Evolutionary conservation across 2,329 filamentous ascomycete genomes (phyloP).

Genomic region (Paramyrothecium roridum): DNA sequence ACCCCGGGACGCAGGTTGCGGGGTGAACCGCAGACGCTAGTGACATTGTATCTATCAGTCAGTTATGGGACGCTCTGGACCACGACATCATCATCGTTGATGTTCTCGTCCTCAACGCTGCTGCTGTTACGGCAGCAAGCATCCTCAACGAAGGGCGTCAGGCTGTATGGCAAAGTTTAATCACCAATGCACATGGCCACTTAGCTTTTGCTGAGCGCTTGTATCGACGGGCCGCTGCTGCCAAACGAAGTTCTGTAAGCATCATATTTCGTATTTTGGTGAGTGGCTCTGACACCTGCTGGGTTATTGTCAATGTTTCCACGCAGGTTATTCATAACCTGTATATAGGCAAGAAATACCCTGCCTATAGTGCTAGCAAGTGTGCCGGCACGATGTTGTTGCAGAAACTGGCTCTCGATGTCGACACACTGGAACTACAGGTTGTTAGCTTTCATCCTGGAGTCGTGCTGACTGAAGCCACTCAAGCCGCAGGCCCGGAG

Average conservation of each 20-base stretch:
- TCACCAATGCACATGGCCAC: no score
- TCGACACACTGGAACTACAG: constrained; percentile 17
- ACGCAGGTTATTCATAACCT: constrained; percentile 20
- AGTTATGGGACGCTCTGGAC: background rate
- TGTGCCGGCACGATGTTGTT: constrained; percentile 28
- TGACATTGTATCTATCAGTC: constrained; percentile 11
- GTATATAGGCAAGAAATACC: constrained; percentile 4
- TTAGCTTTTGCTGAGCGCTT: background rate
- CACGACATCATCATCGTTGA: background rate
- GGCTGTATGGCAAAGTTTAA: background rate
- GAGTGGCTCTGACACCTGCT: background rate
- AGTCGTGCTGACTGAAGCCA: constrained; percentile 20
- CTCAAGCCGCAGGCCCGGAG: constrained; percentile 10
- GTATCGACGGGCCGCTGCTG: background rate
- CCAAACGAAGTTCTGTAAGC: background rate
- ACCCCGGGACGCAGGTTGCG: constrained; percentile 11
- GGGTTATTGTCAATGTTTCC: constrained; percentile 6
- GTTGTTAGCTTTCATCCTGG: constrained; percentile 21
- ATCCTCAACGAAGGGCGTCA: background rate
- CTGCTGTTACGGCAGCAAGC: background rate
- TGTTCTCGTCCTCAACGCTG: background rate
- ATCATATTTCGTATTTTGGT: no score
- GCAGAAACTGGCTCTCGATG: constrained; percentile 35
- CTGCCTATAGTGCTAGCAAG: constrained; percentile 34
- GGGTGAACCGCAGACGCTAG: constrained; percentile 18